Evolutionary conservation across 2,329 filamentous ascomycete genomes (phyloP).

Genomic region (Tolypocladium pustulatum): DNA sequence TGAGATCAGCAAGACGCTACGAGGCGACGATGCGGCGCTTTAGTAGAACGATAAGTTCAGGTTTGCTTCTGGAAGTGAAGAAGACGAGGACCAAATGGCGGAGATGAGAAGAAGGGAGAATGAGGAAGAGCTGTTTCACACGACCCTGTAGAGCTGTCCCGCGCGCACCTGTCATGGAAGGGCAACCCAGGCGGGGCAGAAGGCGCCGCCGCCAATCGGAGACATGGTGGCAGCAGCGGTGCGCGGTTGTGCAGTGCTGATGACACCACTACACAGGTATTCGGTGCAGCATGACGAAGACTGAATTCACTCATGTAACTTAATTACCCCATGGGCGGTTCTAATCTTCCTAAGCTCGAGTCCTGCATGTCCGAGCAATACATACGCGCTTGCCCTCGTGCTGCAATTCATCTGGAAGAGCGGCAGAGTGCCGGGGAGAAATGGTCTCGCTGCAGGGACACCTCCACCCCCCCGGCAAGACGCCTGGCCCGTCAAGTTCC

Average conservation of each 20-base stretch:
- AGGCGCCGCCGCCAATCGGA: conserved; percentile 1
- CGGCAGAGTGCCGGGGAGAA: not conserved
- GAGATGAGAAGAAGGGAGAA: not conserved
- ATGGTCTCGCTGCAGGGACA: not conserved
- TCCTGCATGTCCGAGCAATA: too few species aligned
- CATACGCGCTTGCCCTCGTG: not conserved
- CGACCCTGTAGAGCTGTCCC: not conserved
- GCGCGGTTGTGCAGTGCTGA: not conserved
- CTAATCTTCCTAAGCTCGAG: too few species aligned
- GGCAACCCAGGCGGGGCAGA: not conserved
- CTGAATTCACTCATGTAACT: too few species aligned
- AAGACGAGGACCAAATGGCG: not conserved
- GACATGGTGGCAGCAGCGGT: not conserved
- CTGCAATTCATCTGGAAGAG: not conserved
- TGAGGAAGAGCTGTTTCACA: not conserved
- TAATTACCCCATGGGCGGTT: too few species aligned
- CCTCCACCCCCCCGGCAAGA: not conserved
- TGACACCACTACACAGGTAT: not conserved
- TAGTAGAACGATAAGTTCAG: not conserved
- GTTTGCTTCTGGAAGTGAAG: not conserved
- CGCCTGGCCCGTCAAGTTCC: not conserved
- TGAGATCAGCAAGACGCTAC: not conserved
- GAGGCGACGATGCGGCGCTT: not conserved
- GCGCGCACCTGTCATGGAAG: not conserved
- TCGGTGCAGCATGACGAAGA: not conserved